Evolutionary conservation across 352 stramenopile genomes (phyloP).

Genomic region (Phytopythium boreale): DNA sequence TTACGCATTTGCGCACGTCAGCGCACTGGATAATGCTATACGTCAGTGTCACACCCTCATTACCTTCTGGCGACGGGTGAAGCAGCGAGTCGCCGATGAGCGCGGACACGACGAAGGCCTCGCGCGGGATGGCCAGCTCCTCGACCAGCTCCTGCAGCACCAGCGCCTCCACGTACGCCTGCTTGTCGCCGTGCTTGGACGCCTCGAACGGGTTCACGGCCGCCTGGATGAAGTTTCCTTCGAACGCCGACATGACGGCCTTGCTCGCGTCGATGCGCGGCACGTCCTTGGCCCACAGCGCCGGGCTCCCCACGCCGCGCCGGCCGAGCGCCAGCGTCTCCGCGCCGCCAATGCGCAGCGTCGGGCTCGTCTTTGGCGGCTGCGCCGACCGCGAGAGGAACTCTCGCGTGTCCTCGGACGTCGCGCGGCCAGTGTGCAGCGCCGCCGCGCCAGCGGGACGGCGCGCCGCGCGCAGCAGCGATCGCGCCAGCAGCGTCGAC

Average conservation of each 20-base stretch:
- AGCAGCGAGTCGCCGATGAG: constrained; percentile 55
- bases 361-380: constrained; percentile 8
- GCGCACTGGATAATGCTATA: neutral
- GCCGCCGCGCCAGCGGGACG: constrained; percentile 15
- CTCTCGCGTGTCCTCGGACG: constrained; percentile 32
- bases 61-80: constrained; percentile 21
- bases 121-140: constrained; percentile 55
- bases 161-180: constrained; percentile 68
- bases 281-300: constrained; percentile 69
- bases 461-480: neutral
- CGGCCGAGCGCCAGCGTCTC: constrained; percentile 20
- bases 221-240: constrained; percentile 66
- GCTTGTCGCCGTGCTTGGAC: constrained; percentile 33
- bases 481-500: neutral
- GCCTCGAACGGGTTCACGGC: constrained; percentile 43
- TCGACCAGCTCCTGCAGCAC: constrained; percentile 61
- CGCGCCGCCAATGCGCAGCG: constrained; percentile 32
- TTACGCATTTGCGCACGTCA: neutral
- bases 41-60: neutral
- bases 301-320: constrained; percentile 55
- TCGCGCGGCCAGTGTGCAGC: constrained; percentile 52
- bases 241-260: constrained; percentile 24
- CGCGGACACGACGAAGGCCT: constrained; percentile 57
- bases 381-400: constrained; percentile 33
- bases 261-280: constrained; percentile 63